Conservation (phyloP, 2,329 filamentous ascomycete genomes). For the Trichophyton equinum region DNA sequence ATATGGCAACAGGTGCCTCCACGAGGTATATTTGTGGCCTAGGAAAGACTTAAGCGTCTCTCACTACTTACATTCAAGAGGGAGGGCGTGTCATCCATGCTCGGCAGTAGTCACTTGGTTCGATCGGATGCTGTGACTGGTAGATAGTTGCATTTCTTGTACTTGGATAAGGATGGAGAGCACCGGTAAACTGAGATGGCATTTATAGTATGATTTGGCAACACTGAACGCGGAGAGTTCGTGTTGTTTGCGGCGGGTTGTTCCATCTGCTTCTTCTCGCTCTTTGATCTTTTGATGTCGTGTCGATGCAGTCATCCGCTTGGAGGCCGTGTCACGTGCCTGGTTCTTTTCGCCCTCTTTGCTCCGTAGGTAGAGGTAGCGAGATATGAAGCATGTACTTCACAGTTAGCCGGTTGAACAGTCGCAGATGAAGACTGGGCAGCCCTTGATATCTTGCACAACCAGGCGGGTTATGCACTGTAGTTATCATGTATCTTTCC, state of each 20-base stretch:
- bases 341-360: too few relatives aligned
- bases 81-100: conserved; percentile 2
- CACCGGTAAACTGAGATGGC: not conserved
- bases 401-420: too few relatives aligned
- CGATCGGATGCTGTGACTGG: not conserved
- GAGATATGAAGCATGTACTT: too few relatives aligned
- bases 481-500: too few relatives aligned
- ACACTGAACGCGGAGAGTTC: not conserved
- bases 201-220: not conserved
- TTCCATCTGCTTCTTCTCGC: not conserved
- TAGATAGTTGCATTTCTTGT: conserved; percentile 3
- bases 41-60: not conserved
- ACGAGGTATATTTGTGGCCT: not conserved
- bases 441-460: too few relatives aligned
- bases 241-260: not conserved
- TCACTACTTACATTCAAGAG: not conserved
- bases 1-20: not conserved
- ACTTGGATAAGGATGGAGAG: not conserved
- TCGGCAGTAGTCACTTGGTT: conserved; percentile 2
- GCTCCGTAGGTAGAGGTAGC: too few relatives aligned
- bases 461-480: too few relatives aligned
- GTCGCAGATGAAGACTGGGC: too few relatives aligned
- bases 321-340: not conserved
- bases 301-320: not conserved
- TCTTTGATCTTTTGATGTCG: not conserved